Conservation (phyloP, 352 stramenopile genomes). For the Peronospora tabacina region DNA sequence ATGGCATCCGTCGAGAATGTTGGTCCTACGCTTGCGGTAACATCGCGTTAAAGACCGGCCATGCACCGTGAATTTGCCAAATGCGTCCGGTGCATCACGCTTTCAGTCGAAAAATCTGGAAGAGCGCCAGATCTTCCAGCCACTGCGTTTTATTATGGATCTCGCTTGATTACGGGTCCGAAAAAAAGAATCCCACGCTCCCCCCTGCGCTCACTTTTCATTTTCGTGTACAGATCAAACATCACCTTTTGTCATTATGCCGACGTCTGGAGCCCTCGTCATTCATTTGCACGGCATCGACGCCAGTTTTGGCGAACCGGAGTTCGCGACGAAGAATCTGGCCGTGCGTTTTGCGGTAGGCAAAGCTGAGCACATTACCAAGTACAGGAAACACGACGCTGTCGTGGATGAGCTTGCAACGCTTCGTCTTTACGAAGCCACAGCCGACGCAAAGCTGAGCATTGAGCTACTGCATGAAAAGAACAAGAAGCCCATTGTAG, state of each 20-base stretch:
- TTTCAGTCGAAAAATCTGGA: conserved; percentile 2
- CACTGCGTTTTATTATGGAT: too few species aligned
- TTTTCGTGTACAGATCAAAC: neutral
- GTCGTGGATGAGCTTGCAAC: conserved; percentile 31
- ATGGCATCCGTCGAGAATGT: too few species aligned
- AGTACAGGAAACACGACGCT: conserved; percentile 22
- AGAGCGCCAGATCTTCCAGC: conserved; percentile 3
- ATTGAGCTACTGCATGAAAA: conserved; percentile 15
- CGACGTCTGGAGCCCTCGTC: conserved; percentile 29
- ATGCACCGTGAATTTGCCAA: conserved; percentile 2
- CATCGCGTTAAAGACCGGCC: too few species aligned
- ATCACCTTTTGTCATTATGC: conserved; percentile 15
- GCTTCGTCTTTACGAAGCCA: conserved; percentile 28
- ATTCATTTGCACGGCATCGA: conserved; percentile 34
- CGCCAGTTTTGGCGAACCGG: conserved; percentile 20
- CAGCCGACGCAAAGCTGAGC: conserved; percentile 24
- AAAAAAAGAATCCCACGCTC: too few species aligned
- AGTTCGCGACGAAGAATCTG: conserved; percentile 14
- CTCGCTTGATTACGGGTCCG: too few species aligned
- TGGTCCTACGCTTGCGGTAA: too few species aligned
- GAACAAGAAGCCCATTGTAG: conserved; percentile 35
- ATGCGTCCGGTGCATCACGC: conserved; percentile 22
- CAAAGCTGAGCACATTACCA: conserved; percentile 20
- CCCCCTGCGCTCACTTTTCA: conserved; percentile 13
- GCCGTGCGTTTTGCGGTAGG: conserved; percentile 25